Evolutionary conservation across 352 stramenopile genomes (phyloP), one percentile per base, ranked within the genome.

Genomic region (Vaucheria bursata): DNA sequence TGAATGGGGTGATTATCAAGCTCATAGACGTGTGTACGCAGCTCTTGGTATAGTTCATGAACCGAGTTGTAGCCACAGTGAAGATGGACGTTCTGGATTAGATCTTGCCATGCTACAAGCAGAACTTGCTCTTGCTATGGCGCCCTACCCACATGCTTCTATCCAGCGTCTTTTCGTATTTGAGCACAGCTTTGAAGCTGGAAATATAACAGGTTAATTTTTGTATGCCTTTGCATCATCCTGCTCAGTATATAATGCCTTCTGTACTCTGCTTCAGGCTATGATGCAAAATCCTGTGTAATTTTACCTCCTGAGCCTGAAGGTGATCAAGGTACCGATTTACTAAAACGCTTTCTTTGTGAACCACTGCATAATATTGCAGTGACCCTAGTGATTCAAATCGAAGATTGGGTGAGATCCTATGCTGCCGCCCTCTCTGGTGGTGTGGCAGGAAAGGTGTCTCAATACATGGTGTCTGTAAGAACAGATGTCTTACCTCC

Each of bases 1-100:
- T 50, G 75, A 81, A n/a, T 81, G 75, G 75, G 75, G 75, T 59
- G 69, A 81, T 34, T 81, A 72, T 40, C 75, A 81, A 65, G 75
- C 67, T 12, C 75, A 81, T 34, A 69, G 75, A 12, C 29, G 75
- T 25, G 75, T 81, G n/a, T 70, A 77, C 8, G 65, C 52, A 49
- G 75, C 69, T 36, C 74, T 81, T 32, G 75, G 75, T 0, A 40
- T 81, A 1, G 75, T 81, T 29, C 75, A 81, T 70, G 74, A 77
- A 32, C 75, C 75, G 18, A 77, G 66, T 0, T 73, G 45, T 39
- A 59, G 45, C 12, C 45, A 25, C 45, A 25, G 45, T 25, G 45
- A 59, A 18, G 45, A 25, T 25, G 45, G 25, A 12, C 12, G 25
- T 18, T 18, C 25, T 25, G 45, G 45, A 59, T 12, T 71, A 18